Evolutionary conservation across 106 monocot species (phyloP).

Genomic region (Chionographis japonica): DNA sequence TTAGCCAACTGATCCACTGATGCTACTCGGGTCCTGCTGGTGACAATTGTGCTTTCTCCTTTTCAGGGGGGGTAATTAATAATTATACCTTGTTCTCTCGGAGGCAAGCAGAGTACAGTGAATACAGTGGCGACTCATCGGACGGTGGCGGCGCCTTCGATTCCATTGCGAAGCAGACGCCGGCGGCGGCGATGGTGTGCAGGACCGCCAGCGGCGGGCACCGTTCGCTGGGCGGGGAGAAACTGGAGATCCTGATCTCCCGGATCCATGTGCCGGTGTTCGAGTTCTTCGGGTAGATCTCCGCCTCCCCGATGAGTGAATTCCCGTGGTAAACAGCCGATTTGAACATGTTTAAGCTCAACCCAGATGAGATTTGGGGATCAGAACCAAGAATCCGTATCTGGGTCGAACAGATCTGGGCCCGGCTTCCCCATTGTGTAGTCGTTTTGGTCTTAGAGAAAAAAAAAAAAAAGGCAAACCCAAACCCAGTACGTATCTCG

Average conservation of each 20-base stretch:
- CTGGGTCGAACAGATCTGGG: not conserved
- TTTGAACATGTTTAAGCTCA: conserved; percentile 50
- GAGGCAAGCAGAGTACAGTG: conserved; percentile 72
- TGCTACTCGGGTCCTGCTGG: not conserved
- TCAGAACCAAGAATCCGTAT: conserved; percentile 10
- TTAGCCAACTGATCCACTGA: not conserved
- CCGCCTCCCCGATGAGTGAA: conserved; percentile 60
- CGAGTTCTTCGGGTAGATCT: conserved; percentile 49
- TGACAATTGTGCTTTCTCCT: conserved; percentile 7
- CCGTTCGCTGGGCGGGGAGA: conserved; percentile 62
- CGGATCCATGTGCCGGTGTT: conserved; percentile 21
- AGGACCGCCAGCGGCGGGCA: conserved; percentile 85
- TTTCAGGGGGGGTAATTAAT: conserved; percentile 1
- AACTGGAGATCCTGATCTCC: conserved; percentile 63
- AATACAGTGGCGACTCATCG: conserved; percentile 44
- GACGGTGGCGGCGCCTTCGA: conserved; percentile 29
- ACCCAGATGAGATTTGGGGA: conserved; percentile 5
- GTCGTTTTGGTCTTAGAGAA: not conserved
- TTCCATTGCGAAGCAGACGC: conserved; percentile 79
- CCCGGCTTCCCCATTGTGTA: not conserved
- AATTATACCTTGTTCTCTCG: conserved; percentile 89
- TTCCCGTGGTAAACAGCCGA: conserved; percentile 64
- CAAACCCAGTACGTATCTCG: not conserved
- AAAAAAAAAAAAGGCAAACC: not conserved
- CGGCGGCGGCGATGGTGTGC: conserved; percentile 66